These are phyloP conservation scores for Nicotiana sylvestris DNA, from an alignment of 257 asterid genomes.

Conservation along the genomic window DNA sequence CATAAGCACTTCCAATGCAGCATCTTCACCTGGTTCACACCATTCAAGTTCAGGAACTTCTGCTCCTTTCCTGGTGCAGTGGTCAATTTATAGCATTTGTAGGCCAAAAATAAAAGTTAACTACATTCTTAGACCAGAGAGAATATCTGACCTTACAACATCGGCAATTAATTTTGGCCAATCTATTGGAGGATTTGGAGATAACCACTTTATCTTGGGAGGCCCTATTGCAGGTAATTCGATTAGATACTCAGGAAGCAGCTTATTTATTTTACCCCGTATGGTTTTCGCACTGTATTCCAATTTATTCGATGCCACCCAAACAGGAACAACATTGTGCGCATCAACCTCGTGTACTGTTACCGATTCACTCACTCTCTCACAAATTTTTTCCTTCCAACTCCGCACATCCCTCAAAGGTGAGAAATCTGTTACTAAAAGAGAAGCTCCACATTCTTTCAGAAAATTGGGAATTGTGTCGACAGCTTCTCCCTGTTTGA, in stretches of 20 bases:
- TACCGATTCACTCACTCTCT: slow-evolving; percentile 49
- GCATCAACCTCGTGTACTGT: slow-evolving; percentile 89
- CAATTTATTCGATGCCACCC: slow-evolving; percentile 86
- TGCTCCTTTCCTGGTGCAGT: slow-evolving; percentile 70
- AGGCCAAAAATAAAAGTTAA: slow-evolving; percentile 8
- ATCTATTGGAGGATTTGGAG: slow-evolving; percentile 32
- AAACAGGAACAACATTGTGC: slow-evolving; percentile 85
- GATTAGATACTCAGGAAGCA: slow-evolving; percentile 67
- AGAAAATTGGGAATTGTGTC: slow-evolving; percentile 74
- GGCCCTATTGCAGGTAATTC: slow-evolving; percentile 60
- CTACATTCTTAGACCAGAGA: slow-evolving; percentile 12
- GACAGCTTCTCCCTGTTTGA: slow-evolving; percentile 75
- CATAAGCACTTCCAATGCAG: slow-evolving; percentile 62
- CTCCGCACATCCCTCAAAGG: slow-evolving; percentile 75
- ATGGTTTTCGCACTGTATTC: slow-evolving; percentile 87
- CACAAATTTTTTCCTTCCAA: slow-evolving; percentile 71
- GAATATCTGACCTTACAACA: slow-evolving; percentile 53
- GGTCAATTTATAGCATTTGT: slow-evolving; percentile 20
- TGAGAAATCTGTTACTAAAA: slow-evolving; percentile 91
- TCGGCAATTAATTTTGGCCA: slow-evolving; percentile 64
- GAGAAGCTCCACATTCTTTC: slow-evolving; percentile 78
- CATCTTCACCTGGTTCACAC: slow-evolving; percentile 92
- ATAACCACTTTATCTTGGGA: slow-evolving; percentile 50
- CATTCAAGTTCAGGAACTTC: slow-evolving; percentile 95
- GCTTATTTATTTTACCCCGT: slow-evolving; percentile 74